phyloP scores from a whole-genome alignment of 2,329 filamentous ascomycete genomes.

The Paecilomyces dactylethromorphus region DNA sequence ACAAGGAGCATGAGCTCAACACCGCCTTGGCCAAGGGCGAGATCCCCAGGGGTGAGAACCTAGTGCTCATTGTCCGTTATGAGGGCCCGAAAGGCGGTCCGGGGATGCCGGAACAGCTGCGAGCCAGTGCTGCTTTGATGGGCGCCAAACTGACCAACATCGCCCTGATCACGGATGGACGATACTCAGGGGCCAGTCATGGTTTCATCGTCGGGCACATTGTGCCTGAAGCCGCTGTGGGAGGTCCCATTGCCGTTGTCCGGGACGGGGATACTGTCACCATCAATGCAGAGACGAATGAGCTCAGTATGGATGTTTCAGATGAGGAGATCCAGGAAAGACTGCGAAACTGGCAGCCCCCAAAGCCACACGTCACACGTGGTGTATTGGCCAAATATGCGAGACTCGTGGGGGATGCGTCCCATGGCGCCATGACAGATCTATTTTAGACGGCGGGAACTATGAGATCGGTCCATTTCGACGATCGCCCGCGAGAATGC shows the following conservation, averaged over 20 bases:
- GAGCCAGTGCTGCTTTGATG: conserved; percentile 84
- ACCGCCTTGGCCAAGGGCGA: conserved; percentile 64
- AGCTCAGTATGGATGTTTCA: conserved; percentile 62
- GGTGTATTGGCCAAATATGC: conserved; percentile 90
- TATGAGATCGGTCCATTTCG: neutral
- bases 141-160: conserved; percentile 82
- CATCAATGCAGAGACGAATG: conserved; percentile 76
- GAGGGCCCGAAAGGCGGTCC: conserved; percentile 91
- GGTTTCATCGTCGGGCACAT: conserved; percentile 94
- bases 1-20: conserved; percentile 78
- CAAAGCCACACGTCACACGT: conserved; percentile 65
- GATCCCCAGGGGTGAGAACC: conserved; percentile 68
- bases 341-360: conserved; percentile 62
- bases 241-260: conserved; percentile 82
- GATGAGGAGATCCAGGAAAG: conserved; percentile 64
- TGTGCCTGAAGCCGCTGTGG: conserved; percentile 80
- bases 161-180: conserved; percentile 84
- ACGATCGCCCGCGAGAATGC: neutral
- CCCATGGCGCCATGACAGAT: conserved; percentile 84
- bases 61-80: conserved; percentile 86
- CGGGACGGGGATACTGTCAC: conserved; percentile 73
- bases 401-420: conserved; percentile 79
- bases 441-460: neutral
- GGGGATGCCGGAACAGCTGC: conserved; percentile 93
- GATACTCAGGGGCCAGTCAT: conserved; percentile 82